Evolutionary conservation across 2,329 filamentous ascomycete species (phyloP), one percentile per base, ranked within the genome.

Genomic region (Cryphonectria japonica): DNA sequence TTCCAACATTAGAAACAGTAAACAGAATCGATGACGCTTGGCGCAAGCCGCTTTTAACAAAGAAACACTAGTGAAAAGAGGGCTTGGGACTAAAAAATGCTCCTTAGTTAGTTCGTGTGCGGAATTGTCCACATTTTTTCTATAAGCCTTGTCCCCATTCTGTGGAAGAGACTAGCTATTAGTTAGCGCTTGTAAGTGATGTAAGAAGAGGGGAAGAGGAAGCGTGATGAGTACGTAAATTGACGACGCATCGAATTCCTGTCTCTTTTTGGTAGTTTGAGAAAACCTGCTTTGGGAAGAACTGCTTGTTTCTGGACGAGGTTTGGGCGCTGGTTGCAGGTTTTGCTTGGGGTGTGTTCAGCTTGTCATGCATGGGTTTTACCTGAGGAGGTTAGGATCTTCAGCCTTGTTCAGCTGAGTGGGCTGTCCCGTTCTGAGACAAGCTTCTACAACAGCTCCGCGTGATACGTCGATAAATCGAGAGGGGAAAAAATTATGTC

Each of bases 11-110:
- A 50, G 46, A 50, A n/a, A 50, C 46, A n/a, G 46, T 46, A 22
- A 22, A 46, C 43, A 46, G 22, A 50, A 50, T 69, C 66, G 57
- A 71, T 71, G 69, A 71, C 69, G 69, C 63, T 34, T 68, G 52
- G 69, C 66, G 66, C 60, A 60, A 60, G 60, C 60, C 60, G 39
- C 66, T 22, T 22, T 9, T 7, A 43, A 64, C 29, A 59, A 69
- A 41, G 59, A 50, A 34, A 3, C 34, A 34, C 34, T 34, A 34
- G 34, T 34, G 43, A 22, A 46, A 46, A 46, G 39, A 66, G 14
- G 22, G 65, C 37, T 19, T 6, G 22, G n/a, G 26, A 43, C 41
- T 68, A 71, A 60, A n/a, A 26, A 11, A 34, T 34, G 32, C 32
- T n/a, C 2, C 54, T 26, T 59, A 19, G 19, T 19, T n/a, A 50